Base-by-base conservation (phyloP, 2,329 filamentous ascomycete genomes). In the Sporothrix mexicana region DNA sequence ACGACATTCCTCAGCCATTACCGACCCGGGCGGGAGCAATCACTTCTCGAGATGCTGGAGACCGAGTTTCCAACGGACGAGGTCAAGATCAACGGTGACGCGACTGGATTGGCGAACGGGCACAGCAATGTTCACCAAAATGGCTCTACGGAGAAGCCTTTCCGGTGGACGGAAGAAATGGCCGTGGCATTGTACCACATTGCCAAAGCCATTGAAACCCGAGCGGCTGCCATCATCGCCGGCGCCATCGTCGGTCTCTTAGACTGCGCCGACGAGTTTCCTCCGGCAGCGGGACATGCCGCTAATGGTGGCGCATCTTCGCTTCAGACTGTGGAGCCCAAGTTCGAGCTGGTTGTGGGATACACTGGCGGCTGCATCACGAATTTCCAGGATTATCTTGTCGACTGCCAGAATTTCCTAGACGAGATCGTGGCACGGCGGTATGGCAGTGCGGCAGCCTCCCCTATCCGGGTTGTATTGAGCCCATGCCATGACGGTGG, bases 281-380 rank as follows among this genome's bases (percentile, higher is more conserved):
- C 79, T 20, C 76, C 82, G 51, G 80, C 61, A 1, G 15, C 3
- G 2, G 10, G n/a, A 64, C 10, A 72, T 72, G 1, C 73, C 71
- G 57, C 55, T 69, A 25, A 71, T 73, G 73, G 47, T 49, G 73
- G 55, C 61, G 74, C 20, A 15, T 72, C 70, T 7, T 57, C 73
- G 4, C 30, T 20, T 5, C 36, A 8, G 30, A 15, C 9, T 1
- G 45, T n/a, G 23, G 66, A 41, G 3, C 45, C 47, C 25, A 68
- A 68, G 30, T 77, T 83, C 74, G 90, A 93, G 76, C 80, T 95
- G 43, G 90, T 93, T 1, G 91, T 95, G 25, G 93, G 92, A 0
- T 95, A 93, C 78, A 94, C 93, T 0, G 93, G 93, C 45, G 91
- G 92, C 7, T 94, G 92, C 78, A 95, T 95, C 73, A 88, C 90